These are phyloP conservation scores for Pleurotus citrinopileatus DNA, from an alignment of 768 basidiomycete genomes.

Conservation along the genomic window DNA sequence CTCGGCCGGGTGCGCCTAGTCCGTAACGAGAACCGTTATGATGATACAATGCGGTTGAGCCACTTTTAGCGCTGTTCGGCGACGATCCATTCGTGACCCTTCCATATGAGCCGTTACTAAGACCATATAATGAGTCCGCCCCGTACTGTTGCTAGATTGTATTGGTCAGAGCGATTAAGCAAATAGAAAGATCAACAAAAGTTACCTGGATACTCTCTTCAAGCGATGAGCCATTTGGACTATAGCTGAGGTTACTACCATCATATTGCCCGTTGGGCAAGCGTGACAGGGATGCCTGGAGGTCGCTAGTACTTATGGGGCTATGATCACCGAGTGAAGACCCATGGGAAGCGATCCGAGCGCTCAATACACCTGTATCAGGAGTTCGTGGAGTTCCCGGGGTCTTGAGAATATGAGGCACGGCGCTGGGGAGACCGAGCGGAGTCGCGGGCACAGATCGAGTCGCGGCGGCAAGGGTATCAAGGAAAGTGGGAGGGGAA, in stretches of 20 bases:
- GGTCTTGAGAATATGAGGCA: slow-evolving; percentile 55
- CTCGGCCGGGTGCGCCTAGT: slow-evolving; percentile 55
- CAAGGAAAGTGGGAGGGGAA: slow-evolving; percentile 67
- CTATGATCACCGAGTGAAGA: slow-evolving; percentile 47
- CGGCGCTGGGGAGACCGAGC: slow-evolving; percentile 50
- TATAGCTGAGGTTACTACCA: slow-evolving; percentile 50
- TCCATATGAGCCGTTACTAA: slow-evolving; percentile 51
- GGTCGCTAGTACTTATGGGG: slow-evolving; percentile 46
- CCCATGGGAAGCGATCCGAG: slow-evolving; percentile 52
- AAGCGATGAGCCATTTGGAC: slow-evolving; percentile 42
- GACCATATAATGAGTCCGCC: slow-evolving; percentile 52
- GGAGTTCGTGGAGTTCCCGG: slow-evolving; percentile 67
- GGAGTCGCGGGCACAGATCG: slow-evolving; percentile 87
- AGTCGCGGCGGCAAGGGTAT: slow-evolving; percentile 58
- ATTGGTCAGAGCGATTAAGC: slow-evolving; percentile 12
- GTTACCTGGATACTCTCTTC: slow-evolving; percentile 58
- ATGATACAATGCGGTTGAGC: slow-evolving; percentile 77
- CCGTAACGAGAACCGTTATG: slow-evolving; percentile 80
- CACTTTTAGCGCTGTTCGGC: slow-evolving; percentile 38
- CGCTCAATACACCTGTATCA: slow-evolving; percentile 57
- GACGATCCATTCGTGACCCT: slow-evolving; percentile 42
- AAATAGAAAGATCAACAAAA: slow-evolving; percentile 12
- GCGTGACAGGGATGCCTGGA: slow-evolving; percentile 74
- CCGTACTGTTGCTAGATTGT: slow-evolving; percentile 51
- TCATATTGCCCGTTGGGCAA: slow-evolving; percentile 60